Base-by-base conservation (phyloP, 139 green algal genomes). In the Asterochloris sp. region DNA sequence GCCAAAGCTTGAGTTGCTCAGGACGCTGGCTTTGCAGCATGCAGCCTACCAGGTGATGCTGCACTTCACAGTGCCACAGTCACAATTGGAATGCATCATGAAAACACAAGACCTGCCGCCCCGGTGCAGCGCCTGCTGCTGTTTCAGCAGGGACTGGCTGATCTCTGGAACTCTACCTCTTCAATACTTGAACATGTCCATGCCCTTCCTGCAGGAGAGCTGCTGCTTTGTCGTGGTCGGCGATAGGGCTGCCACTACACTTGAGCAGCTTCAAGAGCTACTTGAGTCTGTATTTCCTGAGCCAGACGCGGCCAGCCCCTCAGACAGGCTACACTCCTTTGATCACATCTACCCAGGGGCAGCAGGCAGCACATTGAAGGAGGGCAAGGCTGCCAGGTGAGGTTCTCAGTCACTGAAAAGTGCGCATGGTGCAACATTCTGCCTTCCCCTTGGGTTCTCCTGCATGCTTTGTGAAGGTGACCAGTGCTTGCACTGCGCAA, bases 1-100 rank as follows among this genome's bases (percentile, higher is more conserved):
- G 2, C 84, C 92, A 4, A 85, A 86, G n/a, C 80, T 97, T 67
- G 88, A 94, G 71, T 85, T 92, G 84, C 90, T 91, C 67, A 83
- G 85, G 73, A 90, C 91, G 71, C 83, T 96, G 79, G 84, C 86
- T 12, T 67, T 64, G n/a, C 82, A 91, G 80, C 26, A 27, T 60
- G n/a, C 38, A 54, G 38, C 38, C 38, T 23, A 23, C 28, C n/a
- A 29, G 23, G n/a, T 27, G 38, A 21, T 73, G 1, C 27, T 54
- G 66, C 26, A 63, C 13, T 10, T 38, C 19, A 15, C 29, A 54
- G 17, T 10, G 2, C 61, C 27, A 21, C 21, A 81, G 19, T 1
- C 21, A 81, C n/a, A 54, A 66, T 76, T 62, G 11, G 28, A 17
- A 24, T 1, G 61, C 14, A 80, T 69, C 12, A 63, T 19, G 62